Evolutionary conservation across 2,329 filamentous ascomycete genomes (phyloP), one percentile per base, ranked within the genome.

Genomic region (Fusarium sp.): DNA sequence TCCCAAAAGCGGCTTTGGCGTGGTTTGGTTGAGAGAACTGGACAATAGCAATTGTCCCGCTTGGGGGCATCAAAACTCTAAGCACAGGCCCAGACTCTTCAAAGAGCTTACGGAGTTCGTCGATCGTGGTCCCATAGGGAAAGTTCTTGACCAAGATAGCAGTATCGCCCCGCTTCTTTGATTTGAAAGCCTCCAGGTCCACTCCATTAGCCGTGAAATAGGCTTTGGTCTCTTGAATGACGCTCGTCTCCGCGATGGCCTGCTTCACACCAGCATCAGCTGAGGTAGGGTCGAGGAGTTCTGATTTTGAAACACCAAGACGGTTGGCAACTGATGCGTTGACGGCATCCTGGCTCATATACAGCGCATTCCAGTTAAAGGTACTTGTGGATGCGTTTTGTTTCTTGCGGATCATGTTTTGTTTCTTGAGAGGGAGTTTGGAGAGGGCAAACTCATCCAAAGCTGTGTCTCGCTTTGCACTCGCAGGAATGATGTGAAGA

Each of bases 291-390:
- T 99, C 95, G 46, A 99, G 85, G 60, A 99, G 82, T 74, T 97
- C 94, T 13, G 93, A 90, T 83, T 99, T 99, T 58, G 92, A 91
- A 60, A 99, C 88, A 48, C 95, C 94, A 60, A 99, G 85, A 56
- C 94, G 91, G 76, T 91, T 89, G 49, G 96, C 93, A 65, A 97
- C 89, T 8, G 94, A 97, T 50, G 93, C 90, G 81, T 98, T 94
- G 54, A 99, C 94, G 52, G 96, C 93, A 83, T 99, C 94, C 82
- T 93, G 92, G 80, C 92, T 98, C 92, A 99, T 97, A 80, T 96
- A 99, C n/a, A 99, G 84, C n/a, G 94, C 95, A 83, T 99, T 99
- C 96, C 96, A 99, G 78, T 95, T 97, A 82, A 98, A 98, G 2
- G 88, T 89, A 50, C 87, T 89, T 30, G 90, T 91, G 11, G 92